A percentile compares a stretch with the other conserved stretches of the same genome.
Evolutionary conservation across 306 rosid genomes (phyloP).

Genomic region (Bauhinia variegata): DNA sequence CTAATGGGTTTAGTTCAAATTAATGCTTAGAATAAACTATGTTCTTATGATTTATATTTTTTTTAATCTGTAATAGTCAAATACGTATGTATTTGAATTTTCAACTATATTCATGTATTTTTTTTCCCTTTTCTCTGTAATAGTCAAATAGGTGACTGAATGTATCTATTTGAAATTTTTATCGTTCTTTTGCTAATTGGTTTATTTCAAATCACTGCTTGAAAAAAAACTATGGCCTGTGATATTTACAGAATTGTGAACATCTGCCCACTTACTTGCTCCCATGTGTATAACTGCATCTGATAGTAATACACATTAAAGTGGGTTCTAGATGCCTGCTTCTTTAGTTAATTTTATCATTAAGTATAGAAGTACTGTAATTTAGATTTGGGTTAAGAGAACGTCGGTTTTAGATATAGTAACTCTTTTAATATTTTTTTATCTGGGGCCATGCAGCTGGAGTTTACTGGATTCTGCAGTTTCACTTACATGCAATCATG

Average conservation of each 20-base stretch:
- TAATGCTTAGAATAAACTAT: background rate
- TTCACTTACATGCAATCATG: constrained; percentile 84
- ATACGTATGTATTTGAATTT: no score
- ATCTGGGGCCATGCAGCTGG: constrained; percentile 49
- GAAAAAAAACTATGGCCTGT: background rate
- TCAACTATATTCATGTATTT: no score
- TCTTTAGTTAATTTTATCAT: background rate
- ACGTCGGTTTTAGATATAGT: background rate
- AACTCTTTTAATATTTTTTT: constrained; percentile 16
- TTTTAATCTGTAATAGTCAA: no score
- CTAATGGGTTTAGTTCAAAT: background rate
- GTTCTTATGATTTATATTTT: background rate
- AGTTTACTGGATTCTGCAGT: constrained; percentile 62
- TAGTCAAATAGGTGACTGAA: no score
- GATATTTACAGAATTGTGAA: background rate
- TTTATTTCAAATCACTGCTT: no score
- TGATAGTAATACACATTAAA: background rate
- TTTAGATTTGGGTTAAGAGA: background rate
- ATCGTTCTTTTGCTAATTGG: no score
- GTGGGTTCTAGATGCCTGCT: background rate
- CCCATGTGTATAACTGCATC: background rate
- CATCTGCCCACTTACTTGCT: background rate
- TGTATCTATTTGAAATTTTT: no score
- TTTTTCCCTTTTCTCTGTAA: no score
- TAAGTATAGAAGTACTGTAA: background rate